Percentiles rank a stretch among this genome's conserved stretches.
phyloP scores from a whole-genome alignment of 441 rosid genomes.

The Erodium chrysanthum region DNA sequence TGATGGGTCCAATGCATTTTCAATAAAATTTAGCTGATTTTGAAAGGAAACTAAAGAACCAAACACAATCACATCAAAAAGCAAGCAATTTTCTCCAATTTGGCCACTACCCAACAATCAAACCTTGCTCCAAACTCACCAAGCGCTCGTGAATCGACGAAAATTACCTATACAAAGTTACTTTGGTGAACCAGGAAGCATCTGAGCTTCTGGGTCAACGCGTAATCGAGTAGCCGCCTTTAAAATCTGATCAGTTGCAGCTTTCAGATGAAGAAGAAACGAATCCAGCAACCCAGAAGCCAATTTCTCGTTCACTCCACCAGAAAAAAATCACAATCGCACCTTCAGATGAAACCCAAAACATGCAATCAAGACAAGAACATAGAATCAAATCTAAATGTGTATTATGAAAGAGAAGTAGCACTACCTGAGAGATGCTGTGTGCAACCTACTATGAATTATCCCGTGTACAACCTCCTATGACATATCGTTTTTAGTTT shows the following conservation, averaged over 20 bases:
- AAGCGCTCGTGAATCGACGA: background rate
- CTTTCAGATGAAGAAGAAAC: conserved; percentile 62
- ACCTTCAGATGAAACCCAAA: conserved; percentile 34
- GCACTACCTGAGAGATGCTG: conserved; percentile 73
- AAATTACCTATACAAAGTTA: conserved; percentile 67
- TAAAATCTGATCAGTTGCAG: conserved; percentile 72
- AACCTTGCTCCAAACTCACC: background rate
- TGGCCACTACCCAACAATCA: background rate
- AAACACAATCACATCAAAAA: background rate
- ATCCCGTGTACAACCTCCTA: conserved; percentile 22
- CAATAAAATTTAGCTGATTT: background rate
- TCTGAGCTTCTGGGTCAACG: conserved; percentile 40
- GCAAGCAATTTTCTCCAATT: background rate
- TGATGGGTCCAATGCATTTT: background rate
- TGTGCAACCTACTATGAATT: too few relatives aligned
- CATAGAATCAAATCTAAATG: background rate
- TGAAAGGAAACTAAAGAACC: background rate
- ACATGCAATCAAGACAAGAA: background rate
- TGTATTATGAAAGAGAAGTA: background rate
- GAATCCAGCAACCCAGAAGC: conserved; percentile 77
- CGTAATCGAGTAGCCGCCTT: conserved; percentile 75
- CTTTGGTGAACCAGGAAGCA: conserved; percentile 75
- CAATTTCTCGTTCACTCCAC: conserved; percentile 61
- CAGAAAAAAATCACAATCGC: conserved; percentile 70
- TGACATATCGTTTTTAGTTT: too few relatives aligned